phyloP scores from a whole-genome alignment of 2,329 filamentous ascomycete species.

The Huntiella decipiens region DNA sequence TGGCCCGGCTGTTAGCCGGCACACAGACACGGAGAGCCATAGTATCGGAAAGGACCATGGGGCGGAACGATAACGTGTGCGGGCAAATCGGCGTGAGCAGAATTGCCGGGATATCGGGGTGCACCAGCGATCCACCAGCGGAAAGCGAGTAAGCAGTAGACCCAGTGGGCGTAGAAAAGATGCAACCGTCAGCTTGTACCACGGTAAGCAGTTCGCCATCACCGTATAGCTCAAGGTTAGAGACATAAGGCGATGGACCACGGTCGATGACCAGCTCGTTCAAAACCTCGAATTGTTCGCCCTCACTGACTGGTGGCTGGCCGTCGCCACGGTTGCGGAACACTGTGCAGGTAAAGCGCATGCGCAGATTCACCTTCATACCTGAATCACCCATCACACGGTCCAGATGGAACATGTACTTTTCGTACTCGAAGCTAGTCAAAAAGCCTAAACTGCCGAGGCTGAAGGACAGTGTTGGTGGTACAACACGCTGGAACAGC shows the following conservation, averaged over 20 bases:
- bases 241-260: constrained; percentile 90
- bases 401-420: constrained; percentile 73
- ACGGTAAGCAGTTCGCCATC: constrained; percentile 90
- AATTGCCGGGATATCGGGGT: constrained; percentile 92
- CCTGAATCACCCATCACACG: constrained; percentile 83
- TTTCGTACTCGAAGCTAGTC: constrained; percentile 71
- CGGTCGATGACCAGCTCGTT: constrained; percentile 98
- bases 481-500: constrained; percentile 81
- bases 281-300: constrained; percentile 91
- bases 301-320: constrained; percentile 48
- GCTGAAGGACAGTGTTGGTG: constrained; percentile 68
- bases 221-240: constrained; percentile 87
- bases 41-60: constrained; percentile 92
- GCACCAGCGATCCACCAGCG: constrained; percentile 83
- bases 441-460: constrained; percentile 75
- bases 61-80: constrained; percentile 88
- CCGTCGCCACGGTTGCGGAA: constrained; percentile 49
- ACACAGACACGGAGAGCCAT: constrained; percentile 81
- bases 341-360: constrained; percentile 97
- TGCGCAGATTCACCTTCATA: constrained; percentile 93
- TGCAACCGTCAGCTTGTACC: constrained; percentile 91
- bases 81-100: constrained; percentile 94
- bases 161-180: constrained; percentile 90
- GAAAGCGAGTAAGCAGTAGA: constrained; percentile 93
- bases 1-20: constrained; percentile 67